Evolutionary conservation across 1,284 basidiomycete genomes (phyloP).

Genomic region (Fistulina hepatica): DNA sequence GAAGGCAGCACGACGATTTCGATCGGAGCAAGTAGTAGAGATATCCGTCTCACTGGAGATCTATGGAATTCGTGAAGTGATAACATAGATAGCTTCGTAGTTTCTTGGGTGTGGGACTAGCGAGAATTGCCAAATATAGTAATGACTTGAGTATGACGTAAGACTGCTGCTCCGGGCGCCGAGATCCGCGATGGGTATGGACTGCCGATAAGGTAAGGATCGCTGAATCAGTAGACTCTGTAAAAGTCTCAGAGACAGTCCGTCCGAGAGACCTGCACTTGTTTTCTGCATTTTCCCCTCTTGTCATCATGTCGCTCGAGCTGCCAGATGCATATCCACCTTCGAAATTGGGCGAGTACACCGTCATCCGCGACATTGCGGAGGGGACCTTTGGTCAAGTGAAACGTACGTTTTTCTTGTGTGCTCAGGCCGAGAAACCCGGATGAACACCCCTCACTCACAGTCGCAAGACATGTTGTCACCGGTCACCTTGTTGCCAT

Average conservation of each 20-base stretch:
- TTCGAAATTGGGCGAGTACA: constrained; percentile 71
- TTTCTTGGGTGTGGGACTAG: not conserved
- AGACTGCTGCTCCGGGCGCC: too few species aligned
- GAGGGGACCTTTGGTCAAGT: constrained; percentile 97
- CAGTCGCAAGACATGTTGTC: constrained; percentile 89
- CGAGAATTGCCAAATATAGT: too few species aligned
- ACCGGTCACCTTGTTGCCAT: constrained; percentile 95
- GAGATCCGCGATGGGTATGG: too few species aligned
- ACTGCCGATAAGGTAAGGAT: too few species aligned
- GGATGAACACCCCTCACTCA: constrained; percentile 3
- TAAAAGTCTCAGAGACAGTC: too few species aligned
- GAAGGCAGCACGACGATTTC: constrained; percentile 32
- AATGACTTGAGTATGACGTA: too few species aligned
- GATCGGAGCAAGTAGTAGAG: constrained; percentile 37
- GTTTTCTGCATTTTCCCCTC: not conserved
- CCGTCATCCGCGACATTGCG: constrained; percentile 64
- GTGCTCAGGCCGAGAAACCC: constrained; percentile 10
- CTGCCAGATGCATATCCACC: constrained; percentile 30
- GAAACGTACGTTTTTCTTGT: constrained; percentile 65
- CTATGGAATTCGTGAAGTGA: constrained; percentile 9
- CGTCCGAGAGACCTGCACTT: too few species aligned
- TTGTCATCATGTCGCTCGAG: constrained; percentile 16
- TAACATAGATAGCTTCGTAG: not conserved
- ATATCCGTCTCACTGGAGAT: constrained; percentile 32
- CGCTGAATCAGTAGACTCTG: too few species aligned